A percentile compares a stretch with the other conserved stretches of the same genome.
phyloP scores from a whole-genome alignment of 163 green algal genomes.

The Scenedesmus sp. region DNA sequence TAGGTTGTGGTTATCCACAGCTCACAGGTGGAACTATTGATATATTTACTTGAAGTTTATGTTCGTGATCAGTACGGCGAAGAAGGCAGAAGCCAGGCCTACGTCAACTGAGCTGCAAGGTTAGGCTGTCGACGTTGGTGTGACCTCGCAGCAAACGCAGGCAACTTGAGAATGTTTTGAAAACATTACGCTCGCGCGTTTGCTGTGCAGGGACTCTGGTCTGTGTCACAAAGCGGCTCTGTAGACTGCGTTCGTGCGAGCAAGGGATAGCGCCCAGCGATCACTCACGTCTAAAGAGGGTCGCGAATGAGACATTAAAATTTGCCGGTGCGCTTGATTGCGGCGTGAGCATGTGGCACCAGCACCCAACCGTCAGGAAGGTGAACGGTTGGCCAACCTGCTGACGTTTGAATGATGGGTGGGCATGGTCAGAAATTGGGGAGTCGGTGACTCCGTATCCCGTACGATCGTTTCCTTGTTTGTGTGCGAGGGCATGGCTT shows the following conservation, averaged over 20 bases:
- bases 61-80: not conserved
- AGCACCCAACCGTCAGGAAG: not conserved
- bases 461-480: too few relatives aligned
- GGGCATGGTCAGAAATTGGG: too few relatives aligned
- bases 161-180: not conserved
- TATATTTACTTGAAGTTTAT: not conserved
- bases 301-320: not conserved
- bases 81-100: not conserved
- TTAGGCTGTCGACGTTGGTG: not conserved
- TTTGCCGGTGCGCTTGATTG: too few relatives aligned
- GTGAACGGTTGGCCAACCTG: not conserved
- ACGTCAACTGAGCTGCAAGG: conserved; percentile 8
- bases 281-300: not conserved
- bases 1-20: not conserved
- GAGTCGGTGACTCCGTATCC: too few relatives aligned
- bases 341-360: not conserved
- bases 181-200: not conserved
- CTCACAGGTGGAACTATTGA: not conserved
- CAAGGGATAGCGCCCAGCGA: not conserved
- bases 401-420: not conserved
- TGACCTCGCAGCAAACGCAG: not conserved
- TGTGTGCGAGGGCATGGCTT: too few relatives aligned
- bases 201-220: not conserved
- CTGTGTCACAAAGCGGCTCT: not conserved
- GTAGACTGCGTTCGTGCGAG: not conserved